A percentile compares a stretch with the other conserved stretches of the same genome.
Conservation (phyloP, 1,284 basidiomycete genomes). For the Wallemia mellicola region DNA sequence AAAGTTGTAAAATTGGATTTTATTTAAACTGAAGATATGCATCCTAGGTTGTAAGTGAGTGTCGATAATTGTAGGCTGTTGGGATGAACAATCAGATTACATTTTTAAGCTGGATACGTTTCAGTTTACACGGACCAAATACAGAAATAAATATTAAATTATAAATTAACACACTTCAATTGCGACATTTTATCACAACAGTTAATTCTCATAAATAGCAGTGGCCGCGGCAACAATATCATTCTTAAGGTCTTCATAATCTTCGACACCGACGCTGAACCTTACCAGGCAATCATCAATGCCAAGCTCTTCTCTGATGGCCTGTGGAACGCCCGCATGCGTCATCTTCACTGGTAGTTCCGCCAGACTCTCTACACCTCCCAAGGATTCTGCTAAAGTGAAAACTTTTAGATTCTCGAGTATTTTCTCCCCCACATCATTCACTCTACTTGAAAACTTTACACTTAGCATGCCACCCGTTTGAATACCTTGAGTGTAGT, state of each 20-base stretch:
- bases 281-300: conserved; percentile 56
- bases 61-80: too few relatives aligned
- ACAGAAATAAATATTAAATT: too few relatives aligned
- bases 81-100: too few relatives aligned
- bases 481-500: conserved; percentile 8
- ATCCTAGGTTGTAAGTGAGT: too few relatives aligned
- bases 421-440: conserved; percentile 28
- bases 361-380: conserved; percentile 68
- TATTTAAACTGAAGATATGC: too few relatives aligned
- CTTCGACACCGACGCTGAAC: conserved; percentile 66
- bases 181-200: too few relatives aligned
- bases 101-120: too few relatives aligned
- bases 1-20: background rate
- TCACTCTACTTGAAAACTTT: conserved; percentile 25
- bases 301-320: conserved; percentile 34
- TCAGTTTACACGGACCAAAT: too few relatives aligned
- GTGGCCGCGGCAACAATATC: conserved; percentile 43
- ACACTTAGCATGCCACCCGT: conserved; percentile 22
- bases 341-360: conserved; percentile 65
- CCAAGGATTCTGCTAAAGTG: conserved; percentile 61
- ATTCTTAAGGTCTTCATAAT: conserved; percentile 43
- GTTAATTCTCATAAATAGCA: conserved; percentile 10
- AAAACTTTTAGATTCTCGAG: conserved; percentile 38
- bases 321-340: conserved; percentile 40
- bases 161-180: too few relatives aligned